A percentile compares a stretch with the other conserved stretches of the same genome.
These are phyloP conservation scores for Neurospora sp. DNA, from an alignment of 495 filamentous ascomycete genomes.

Conservation along the genomic window DNA sequence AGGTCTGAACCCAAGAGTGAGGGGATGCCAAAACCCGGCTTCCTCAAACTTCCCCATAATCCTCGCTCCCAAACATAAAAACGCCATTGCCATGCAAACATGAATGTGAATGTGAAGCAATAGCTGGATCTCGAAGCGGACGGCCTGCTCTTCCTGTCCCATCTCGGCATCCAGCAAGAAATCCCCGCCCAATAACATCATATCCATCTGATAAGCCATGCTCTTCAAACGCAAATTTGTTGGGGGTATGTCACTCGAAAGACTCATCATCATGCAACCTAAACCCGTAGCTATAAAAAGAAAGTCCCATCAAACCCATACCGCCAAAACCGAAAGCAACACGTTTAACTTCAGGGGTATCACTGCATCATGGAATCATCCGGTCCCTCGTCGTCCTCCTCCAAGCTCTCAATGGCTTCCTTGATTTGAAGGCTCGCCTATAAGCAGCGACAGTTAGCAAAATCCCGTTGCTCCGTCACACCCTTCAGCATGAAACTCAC, in stretches of 20 bases:
- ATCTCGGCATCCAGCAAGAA: background rate
- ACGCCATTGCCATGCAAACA: constrained; percentile 23
- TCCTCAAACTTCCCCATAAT: background rate
- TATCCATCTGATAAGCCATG: background rate
- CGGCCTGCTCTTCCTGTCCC: background rate
- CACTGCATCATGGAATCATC: constrained; percentile 51
- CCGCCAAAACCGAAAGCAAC: background rate
- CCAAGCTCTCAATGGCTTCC: constrained; percentile 79
- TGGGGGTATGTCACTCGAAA: background rate
- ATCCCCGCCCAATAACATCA: background rate
- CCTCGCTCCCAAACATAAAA: background rate
- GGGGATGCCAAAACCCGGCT: background rate
- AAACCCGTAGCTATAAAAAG: background rate
- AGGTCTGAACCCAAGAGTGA: background rate
- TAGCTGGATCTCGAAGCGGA: background rate
- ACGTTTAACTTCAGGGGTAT: constrained; percentile 15
- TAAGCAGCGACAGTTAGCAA: constrained; percentile 13
- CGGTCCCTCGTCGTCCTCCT: constrained; percentile 77
- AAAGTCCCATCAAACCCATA: background rate
- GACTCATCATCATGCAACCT: background rate
- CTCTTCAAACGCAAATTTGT: background rate
- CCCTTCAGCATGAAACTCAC: constrained; percentile 33
- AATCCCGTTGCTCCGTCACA: background rate
- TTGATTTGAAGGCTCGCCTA: constrained; percentile 88
- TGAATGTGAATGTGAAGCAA: constrained; percentile 6